Evolutionary conservation across 768 basidiomycete species (phyloP).

Genomic region (Tricholoma bakamatsutake): DNA sequence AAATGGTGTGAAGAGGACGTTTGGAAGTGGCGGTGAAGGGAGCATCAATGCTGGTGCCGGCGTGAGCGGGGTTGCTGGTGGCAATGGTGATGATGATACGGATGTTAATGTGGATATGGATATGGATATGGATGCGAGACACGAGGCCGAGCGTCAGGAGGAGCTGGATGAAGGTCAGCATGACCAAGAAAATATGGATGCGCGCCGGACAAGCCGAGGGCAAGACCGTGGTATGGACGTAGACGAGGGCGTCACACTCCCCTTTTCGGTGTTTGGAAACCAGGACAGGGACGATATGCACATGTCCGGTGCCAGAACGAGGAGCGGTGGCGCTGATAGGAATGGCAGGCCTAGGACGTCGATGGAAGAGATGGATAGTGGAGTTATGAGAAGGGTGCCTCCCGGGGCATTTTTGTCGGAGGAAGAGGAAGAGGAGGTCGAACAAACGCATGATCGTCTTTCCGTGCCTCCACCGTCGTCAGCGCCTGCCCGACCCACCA

Average conservation of each 20-base stretch:
- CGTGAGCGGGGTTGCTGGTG: not conserved
- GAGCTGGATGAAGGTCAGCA: slow-evolving; percentile 8
- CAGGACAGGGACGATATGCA: slow-evolving; percentile 13
- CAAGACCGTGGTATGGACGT: slow-evolving; percentile 13
- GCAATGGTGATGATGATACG: not conserved
- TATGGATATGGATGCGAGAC: slow-evolving; percentile 14
- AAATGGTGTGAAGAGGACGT: slow-evolving; percentile 29
- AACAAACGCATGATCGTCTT: slow-evolving; percentile 16
- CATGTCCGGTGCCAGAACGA: slow-evolving; percentile 12
- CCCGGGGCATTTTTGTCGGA: slow-evolving; percentile 43
- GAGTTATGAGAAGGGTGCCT: slow-evolving; percentile 22
- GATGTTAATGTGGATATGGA: slow-evolving; percentile 5
- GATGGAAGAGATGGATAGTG: slow-evolving; percentile 8
- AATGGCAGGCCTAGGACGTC: not conserved
- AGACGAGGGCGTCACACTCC: slow-evolving; percentile 12
- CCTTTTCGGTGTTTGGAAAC: slow-evolving; percentile 19
- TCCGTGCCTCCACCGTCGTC: not conserved
- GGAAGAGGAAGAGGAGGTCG: slow-evolving; percentile 31
- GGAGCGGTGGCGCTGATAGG: not conserved
- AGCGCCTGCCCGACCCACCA: not conserved
- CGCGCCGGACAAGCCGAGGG: slow-evolving; percentile 12
- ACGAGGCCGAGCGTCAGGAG: slow-evolving; percentile 8
- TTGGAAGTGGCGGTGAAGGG: slow-evolving; percentile 17
- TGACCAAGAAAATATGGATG: slow-evolving; percentile 13
- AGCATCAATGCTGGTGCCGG: not conserved